Base-by-base conservation (phyloP, 1,139 yeast genomes). In the Zygoascus sp. region DNA sequence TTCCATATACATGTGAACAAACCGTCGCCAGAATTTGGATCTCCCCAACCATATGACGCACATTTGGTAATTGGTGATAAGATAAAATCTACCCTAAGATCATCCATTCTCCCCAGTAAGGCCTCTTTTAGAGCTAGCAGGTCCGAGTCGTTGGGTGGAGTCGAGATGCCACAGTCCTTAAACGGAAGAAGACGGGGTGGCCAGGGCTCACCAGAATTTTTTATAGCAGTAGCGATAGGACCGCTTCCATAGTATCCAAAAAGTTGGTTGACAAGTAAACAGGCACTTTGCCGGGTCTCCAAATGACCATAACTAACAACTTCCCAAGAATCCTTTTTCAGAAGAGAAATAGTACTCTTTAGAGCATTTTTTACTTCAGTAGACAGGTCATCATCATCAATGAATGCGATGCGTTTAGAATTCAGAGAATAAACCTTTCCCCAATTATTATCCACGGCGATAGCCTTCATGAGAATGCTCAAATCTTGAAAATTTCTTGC, bases 1-100 rank as follows among this genome's bases (percentile, higher is more conserved):
- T 42, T 41, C 49, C 49, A 46, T 17, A 46, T 38, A 21, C 46
- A 36, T 1, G 49, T 46, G 39, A 34, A 46, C 2, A 25, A 9
- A 5, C 49, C 49, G 15, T 46, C 49, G 3, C 36, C 42, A 5
- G 49, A 20, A 11, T 22, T 37, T 9, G 37, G 34, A 5, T 36
- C 43, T 4, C 46, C 49, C 45, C 45, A 46, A 7, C 25, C 42
- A 20, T 28, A 46, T 3, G 39, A 16, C 2, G 36, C 15, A 9
- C 32, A 25, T 2, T 38, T 20, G 2, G 46, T 22, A 11, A 46
- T 38, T 1, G 49, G 49, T 2, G 49, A 42, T 15, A 46, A 23
- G n/a, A 46, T 17, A 13, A 28, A 38, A 39, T 42, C 46, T 6
- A 32, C 46, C n/a, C 16, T 20, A 11, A 32, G 40, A 3, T 23